Base-by-base conservation (phyloP, 1,139 yeast genomes). In the Chernovozyma aurita region DNA sequence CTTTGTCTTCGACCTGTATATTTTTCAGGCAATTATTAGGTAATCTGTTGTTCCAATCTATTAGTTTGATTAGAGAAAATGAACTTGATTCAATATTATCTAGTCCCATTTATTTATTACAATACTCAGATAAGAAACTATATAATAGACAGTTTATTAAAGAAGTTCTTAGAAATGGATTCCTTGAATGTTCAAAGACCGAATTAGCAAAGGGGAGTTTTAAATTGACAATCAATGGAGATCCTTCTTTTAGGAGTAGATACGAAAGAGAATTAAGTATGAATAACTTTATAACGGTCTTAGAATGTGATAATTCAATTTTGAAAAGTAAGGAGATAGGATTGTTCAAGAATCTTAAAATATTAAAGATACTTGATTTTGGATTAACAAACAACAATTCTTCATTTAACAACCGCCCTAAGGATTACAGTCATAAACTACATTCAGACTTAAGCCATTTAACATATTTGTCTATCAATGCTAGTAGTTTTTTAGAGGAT, bases 71-170 rank as follows among this genome's bases (percentile, higher is more conserved):
- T 4, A 39, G 68, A 24, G 38, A 39, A 22, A 60, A 60, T 40
- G 59, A 58, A 37, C 42, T 58, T n/a, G 68, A 63, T 45, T 51
- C 58, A 9, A 40, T 59, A 12, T 38, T 62, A 30, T 47, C 50
- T 1, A 45, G 42, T 15, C 63, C 65, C 12, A 44, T 41, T 28
- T 31, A 46, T 7, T 49, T 47, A 43, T 52, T 53, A 30, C 28
- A 41, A 16, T 61, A 48, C 39, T 59, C 64, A 24, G 55, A 52
- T 35, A 42, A 38, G 24, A 49, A 44, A 32, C 41, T 37, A n/a
- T 53, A 52, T 36, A 52, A 51, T 24, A 36, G 60, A 21, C 45
- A 52, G 29, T 49, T 56, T 18, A 33, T 58, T 13, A 47, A 49
- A 31, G 65, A 59, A 31, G 41, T 52, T 11, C 42, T 59, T 16